Conservation (phyloP, 2,329 filamentous ascomycete species). For the Fusarium sp. region DNA sequence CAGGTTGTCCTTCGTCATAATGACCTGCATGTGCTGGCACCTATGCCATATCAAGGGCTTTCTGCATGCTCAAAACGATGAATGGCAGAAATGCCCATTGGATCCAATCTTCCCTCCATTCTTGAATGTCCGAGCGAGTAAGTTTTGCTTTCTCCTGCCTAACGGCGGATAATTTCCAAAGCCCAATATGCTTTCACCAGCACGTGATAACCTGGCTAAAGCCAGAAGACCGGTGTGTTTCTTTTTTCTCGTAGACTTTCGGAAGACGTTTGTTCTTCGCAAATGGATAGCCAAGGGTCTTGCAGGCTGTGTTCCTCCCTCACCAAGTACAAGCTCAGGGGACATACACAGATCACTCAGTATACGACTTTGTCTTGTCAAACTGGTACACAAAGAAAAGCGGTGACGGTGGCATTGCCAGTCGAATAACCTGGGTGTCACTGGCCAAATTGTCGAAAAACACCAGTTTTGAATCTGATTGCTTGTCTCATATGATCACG, state of each 20-base stretch:
- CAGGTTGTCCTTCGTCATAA: constrained; percentile 25
- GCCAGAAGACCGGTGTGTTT: no score
- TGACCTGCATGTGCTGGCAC: constrained; percentile 38
- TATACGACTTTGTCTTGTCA: constrained; percentile 26
- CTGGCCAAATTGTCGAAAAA: not conserved
- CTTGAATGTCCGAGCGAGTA: not conserved
- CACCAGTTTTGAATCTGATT: not conserved
- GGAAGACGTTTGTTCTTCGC: not conserved
- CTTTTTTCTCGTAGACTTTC: not conserved
- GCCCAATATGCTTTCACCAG: not conserved
- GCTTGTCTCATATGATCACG: not conserved
- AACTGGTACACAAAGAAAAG: constrained; percentile 37
- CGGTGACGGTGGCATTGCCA: constrained; percentile 16
- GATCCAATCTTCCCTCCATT: not conserved
- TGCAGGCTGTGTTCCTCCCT: not conserved
- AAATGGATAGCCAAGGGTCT: not conserved
- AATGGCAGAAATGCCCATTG: not conserved
- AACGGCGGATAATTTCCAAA: not conserved
- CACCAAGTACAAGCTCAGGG: not conserved
- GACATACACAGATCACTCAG: constrained; percentile 5
- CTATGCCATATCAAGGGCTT: constrained; percentile 30
- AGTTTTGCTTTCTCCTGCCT: not conserved
- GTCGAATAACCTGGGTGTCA: not conserved
- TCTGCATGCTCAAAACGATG: constrained; percentile 14
- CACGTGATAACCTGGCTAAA: not conserved